A percentile compares a stretch with the other conserved stretches of the same genome.
Evolutionary conservation across 768 basidiomycete genomes (phyloP).

Genomic region (Amanita exitialis): DNA sequence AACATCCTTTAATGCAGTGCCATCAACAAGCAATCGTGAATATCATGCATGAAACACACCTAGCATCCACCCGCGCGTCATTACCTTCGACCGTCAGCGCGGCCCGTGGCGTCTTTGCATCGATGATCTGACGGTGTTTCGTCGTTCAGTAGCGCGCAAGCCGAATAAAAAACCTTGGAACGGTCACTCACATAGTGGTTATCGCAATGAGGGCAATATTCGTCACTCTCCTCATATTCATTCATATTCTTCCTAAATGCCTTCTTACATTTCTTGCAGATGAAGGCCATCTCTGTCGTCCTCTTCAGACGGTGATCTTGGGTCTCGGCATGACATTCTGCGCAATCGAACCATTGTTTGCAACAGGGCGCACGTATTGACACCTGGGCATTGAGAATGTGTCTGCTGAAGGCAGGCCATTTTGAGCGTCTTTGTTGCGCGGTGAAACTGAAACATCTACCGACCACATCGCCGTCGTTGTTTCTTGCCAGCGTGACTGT

Average conservation of each 20-base stretch:
- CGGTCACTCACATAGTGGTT: slow-evolving; percentile 86
- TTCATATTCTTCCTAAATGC: slow-evolving; percentile 95
- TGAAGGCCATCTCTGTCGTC: slow-evolving; percentile 57
- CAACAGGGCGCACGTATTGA: slow-evolving; percentile 95
- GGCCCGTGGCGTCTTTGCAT: slow-evolving; percentile 86
- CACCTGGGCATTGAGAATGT: slow-evolving; percentile 93
- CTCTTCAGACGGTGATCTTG: slow-evolving; percentile 65
- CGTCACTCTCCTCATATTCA: slow-evolving; percentile 90
- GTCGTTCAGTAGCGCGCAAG: neutral
- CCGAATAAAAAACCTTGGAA: neutral
- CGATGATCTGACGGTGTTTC: slow-evolving; percentile 54
- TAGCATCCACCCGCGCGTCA: slow-evolving; percentile 77
- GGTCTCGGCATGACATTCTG: slow-evolving; percentile 87
- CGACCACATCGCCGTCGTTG: neutral
- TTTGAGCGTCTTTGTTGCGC: too few species aligned
- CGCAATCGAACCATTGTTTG: slow-evolving; percentile 95
- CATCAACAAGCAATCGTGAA: slow-evolving; percentile 1
- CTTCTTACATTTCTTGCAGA: slow-evolving; percentile 60
- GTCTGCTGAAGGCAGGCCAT: slow-evolving; percentile 44
- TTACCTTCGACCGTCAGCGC: slow-evolving; percentile 85
- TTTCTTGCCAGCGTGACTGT: neutral
- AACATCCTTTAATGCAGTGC: slow-evolving; percentile 50
- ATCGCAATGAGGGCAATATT: slow-evolving; percentile 97
- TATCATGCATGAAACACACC: slow-evolving; percentile 37
- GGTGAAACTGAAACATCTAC: neutral